phyloP scores from a whole-genome alignment of 2,329 filamentous ascomycete species.

The Acephala macrosclerotiorum region DNA sequence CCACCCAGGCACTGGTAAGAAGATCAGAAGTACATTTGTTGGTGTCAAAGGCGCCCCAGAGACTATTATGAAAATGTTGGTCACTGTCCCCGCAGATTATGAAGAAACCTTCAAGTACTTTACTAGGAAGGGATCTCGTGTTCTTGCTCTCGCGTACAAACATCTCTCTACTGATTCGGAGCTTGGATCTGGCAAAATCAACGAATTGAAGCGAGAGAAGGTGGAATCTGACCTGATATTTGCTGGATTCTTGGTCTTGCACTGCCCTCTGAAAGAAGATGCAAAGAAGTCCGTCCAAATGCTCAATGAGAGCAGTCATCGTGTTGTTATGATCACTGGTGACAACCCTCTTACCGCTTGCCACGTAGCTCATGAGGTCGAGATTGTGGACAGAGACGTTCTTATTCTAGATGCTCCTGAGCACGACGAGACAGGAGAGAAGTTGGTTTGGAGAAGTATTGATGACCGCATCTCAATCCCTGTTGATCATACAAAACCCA shows the following conservation, averaged over 20 bases:
- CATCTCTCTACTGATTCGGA: slow-evolving; percentile 84
- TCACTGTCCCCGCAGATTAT: slow-evolving; percentile 83
- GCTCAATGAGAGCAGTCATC: slow-evolving; percentile 98
- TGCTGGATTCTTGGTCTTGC: slow-evolving; percentile 93
- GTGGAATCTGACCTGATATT: slow-evolving; percentile 87
- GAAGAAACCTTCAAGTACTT: slow-evolving; percentile 99
- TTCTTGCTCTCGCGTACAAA: slow-evolving; percentile 93
- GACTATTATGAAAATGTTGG: slow-evolving; percentile 93
- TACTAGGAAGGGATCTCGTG: slow-evolving; percentile 92
- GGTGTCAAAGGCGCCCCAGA: slow-evolving; percentile 97
- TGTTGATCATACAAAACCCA: slow-evolving; percentile 81
- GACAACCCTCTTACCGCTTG: slow-evolving; percentile 97
- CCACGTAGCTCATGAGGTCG: slow-evolving; percentile 92
- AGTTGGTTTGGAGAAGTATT: slow-evolving; percentile 92
- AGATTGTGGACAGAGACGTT: slow-evolving; percentile 96
- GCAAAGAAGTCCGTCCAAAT: slow-evolving; percentile 93
- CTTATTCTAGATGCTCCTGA: slow-evolving; percentile 96
- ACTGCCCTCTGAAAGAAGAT: slow-evolving; percentile 96
- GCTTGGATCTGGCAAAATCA: slow-evolving; percentile 83
- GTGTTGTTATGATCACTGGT: slow-evolving; percentile 98
- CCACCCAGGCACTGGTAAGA: slow-evolving; percentile 76
- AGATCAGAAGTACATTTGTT: slow-evolving; percentile 85
- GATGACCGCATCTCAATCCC: slow-evolving; percentile 88
- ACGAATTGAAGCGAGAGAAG: slow-evolving; percentile 91
- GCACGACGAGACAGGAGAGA: slow-evolving; percentile 80